Percentiles rank a stretch among this genome's conserved stretches.
phyloP scores from a whole-genome alignment of 768 basidiomycete species.

The Suillus brevipes region DNA sequence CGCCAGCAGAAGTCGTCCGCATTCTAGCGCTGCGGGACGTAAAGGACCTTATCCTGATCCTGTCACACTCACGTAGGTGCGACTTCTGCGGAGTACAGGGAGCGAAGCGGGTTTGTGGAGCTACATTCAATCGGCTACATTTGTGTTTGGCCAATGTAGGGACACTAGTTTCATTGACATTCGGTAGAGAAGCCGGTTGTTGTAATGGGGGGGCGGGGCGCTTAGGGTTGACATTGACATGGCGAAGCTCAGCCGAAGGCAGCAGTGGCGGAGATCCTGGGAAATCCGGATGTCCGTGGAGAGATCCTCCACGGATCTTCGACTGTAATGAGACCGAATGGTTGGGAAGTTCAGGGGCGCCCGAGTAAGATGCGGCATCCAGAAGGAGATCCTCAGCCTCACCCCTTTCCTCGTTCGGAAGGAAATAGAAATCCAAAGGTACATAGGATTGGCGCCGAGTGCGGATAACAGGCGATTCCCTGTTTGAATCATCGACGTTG shows the following conservation, averaged over 20 bases:
- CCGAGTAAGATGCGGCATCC: conserved; percentile 6
- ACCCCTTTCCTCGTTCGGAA: conserved; percentile 13
- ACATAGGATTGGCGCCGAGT: conserved; percentile 14
- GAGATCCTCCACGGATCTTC: conserved; percentile 7
- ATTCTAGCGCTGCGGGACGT: conserved; percentile 28
- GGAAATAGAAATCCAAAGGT: conserved; percentile 12
- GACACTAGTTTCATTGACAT: not conserved
- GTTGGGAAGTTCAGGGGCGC: conserved; percentile 8
- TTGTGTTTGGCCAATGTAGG: not conserved
- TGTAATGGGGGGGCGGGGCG: not conserved
- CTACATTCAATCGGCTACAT: conserved; percentile 16
- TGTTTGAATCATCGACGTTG: conserved; percentile 10
- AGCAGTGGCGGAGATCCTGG: conserved; percentile 21
- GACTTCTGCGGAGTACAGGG: conserved; percentile 23
- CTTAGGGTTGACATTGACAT: not conserved
- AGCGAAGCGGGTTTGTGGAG: conserved; percentile 14
- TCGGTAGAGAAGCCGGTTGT: not conserved
- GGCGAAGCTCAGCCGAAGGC: conserved; percentile 5
- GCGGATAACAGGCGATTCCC: conserved; percentile 31
- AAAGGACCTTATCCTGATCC: conserved; percentile 23
- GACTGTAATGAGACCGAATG: conserved; percentile 7
- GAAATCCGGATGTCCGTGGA: conserved; percentile 30
- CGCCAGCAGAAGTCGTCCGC: conserved; percentile 35
- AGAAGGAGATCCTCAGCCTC: conserved; percentile 14
- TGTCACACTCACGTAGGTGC: conserved; percentile 22